Conservation (phyloP, 208 protist genomes). For the Trypanosoma scelopori region DNA sequence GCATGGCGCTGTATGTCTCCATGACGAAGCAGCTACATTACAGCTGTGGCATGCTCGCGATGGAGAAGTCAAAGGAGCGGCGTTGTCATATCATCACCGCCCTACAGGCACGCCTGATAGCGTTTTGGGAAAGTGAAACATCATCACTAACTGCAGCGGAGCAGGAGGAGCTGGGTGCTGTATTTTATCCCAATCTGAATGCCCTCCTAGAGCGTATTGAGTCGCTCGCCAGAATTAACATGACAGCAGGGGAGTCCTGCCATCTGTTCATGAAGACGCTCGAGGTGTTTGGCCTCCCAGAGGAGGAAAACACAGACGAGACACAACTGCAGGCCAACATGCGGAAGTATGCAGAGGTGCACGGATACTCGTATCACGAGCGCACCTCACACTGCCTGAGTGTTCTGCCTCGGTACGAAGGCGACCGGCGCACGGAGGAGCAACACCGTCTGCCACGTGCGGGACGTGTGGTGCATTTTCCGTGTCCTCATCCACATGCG, state of each 20-base stretch:
- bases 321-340: conserved; percentile 33
- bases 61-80: conserved; percentile 21
- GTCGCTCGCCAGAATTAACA: conserved; percentile 13
- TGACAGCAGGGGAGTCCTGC: conserved; percentile 24
- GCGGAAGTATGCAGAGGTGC: conserved; percentile 36
- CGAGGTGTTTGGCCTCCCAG: conserved; percentile 69
- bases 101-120: conserved; percentile 7
- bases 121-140: conserved; percentile 19
- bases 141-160: neutral
- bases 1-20: conserved; percentile 43
- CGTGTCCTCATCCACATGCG: conserved; percentile 47
- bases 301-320: conserved; percentile 46
- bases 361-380: conserved; percentile 77
- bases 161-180: conserved; percentile 1
- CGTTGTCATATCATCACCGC: conserved; percentile 25
- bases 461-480: conserved; percentile 61
- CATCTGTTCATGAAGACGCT: conserved; percentile 41
- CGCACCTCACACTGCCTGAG: conserved; percentile 41
- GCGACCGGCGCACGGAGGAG: conserved; percentile 59
- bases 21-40: conserved; percentile 28
- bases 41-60: conserved; percentile 22
- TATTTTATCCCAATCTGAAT: conserved; percentile 19
- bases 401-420: conserved; percentile 64
- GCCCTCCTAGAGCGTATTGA: conserved; percentile 4
- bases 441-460: conserved; percentile 50